Base-by-base conservation (phyloP, 2,329 filamentous ascomycete genomes). In the Epichloe elymi region DNA sequence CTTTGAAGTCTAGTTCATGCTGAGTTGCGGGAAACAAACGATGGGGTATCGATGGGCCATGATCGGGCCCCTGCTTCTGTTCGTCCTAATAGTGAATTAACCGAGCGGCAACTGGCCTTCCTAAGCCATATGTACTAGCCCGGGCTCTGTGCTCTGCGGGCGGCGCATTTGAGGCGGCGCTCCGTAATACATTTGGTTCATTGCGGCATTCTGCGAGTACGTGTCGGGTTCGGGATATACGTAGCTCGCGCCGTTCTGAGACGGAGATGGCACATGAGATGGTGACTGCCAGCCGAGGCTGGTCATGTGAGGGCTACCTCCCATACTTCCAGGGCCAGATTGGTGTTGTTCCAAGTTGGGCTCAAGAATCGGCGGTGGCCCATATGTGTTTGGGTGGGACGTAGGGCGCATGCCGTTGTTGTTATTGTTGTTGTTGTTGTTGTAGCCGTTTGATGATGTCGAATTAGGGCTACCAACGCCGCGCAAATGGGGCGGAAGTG, bases 261-360 rank as follows among this genome's bases (percentile, higher is more conserved):
- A 84, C 10, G 85, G 81, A 57, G 88, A 81, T 35, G 78, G 77
- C 56, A 81, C 79, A 58, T 90, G 86, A 2, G 83, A 80, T 4
- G 89, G 89, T 4, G 89, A 94, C 57, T 88, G 86, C 90, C 91
- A 96, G 50, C 87, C 86, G 55, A 88, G 77, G 54, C 77, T 82
- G 55, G 72, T 69, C 81, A 95, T 88, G 66, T 96, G 90, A 48
- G 91, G 90, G 66, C 89, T 95, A 49, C 86, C 86, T 51, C 74
- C 81, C n/a, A 79, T 83, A 63, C 87, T 95, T 51, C 76, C 76
- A 47, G 73, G 66, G 2, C 78, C 80, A 3, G 80, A 74, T 59
- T 85, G 83, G 56, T 85, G 82, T 53, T 86, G 83, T 64, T 91
- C 88, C 55, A 88, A 78, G 65, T 80, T 90, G 26, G 90, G 88